phyloP scores from a whole-genome alignment of 1,284 basidiomycete species.

The Tylopilus microsporus region DNA sequence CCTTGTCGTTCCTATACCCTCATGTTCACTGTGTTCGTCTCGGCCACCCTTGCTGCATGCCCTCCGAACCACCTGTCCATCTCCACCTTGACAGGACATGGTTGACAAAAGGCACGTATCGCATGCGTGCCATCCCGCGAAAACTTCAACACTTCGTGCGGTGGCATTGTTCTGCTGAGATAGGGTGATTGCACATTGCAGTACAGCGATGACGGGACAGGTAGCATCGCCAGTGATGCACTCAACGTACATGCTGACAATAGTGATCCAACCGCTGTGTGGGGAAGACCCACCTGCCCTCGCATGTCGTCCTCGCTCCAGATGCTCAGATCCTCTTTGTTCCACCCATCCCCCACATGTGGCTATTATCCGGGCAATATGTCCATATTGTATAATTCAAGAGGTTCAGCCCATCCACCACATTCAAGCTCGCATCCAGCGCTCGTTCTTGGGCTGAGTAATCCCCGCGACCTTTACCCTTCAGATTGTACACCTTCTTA shows the following conservation, averaged over 20 bases:
- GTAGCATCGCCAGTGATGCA: slow-evolving; percentile 21
- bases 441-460: slow-evolving; percentile 80
- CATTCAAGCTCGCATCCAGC: slow-evolving; percentile 89
- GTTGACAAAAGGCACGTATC: slow-evolving; percentile 75
- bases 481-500: slow-evolving; percentile 71
- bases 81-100: slow-evolving; percentile 72
- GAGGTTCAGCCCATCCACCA: slow-evolving; percentile 77
- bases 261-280: slow-evolving; percentile 1
- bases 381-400: slow-evolving; percentile 90
- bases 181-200: neutral
- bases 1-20: neutral
- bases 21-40: neutral
- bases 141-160: slow-evolving; percentile 58
- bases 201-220: slow-evolving; percentile 16
- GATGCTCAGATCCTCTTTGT: slow-evolving; percentile 89
- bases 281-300: neutral
- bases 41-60: slow-evolving; percentile 58
- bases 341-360: slow-evolving; percentile 97
- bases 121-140: slow-evolving; percentile 80
- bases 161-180: slow-evolving; percentile 8
- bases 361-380: slow-evolving; percentile 75
- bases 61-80: slow-evolving; percentile 67
- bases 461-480: slow-evolving; percentile 55
- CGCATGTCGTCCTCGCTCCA: slow-evolving; percentile 70
- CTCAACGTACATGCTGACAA: slow-evolving; percentile 17